Conservation (phyloP, 1,284 basidiomycete genomes). For the Heterobasidion parviporum region DNA sequence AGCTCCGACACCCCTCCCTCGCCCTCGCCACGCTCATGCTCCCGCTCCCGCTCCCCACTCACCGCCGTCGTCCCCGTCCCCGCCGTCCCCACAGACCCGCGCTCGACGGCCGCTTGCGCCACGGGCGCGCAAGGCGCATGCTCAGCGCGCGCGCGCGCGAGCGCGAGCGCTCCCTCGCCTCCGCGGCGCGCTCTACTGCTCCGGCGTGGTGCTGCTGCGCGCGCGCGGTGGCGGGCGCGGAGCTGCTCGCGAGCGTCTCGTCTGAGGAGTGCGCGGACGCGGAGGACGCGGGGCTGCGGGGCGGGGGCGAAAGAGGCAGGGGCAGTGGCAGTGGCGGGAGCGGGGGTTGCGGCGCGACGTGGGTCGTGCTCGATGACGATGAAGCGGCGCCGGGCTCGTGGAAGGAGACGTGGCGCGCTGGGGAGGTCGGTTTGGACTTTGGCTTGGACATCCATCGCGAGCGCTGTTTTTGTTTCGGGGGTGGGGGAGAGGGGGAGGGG, state of each 20-base stretch:
- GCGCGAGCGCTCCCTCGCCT: neutral
- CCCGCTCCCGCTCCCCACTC: too few species aligned
- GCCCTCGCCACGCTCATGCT: too few species aligned
- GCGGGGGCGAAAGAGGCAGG: constrained; percentile 4
- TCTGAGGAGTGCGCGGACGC: neutral
- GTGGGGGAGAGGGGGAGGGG: neutral
- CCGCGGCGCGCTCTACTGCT: too few species aligned
- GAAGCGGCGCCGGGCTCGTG: neutral
- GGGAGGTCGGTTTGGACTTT: neutral
- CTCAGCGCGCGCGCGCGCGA: neutral
- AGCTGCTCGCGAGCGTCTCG: neutral
- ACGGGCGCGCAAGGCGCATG: neutral
- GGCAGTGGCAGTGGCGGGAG: neutral
- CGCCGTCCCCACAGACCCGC: too few species aligned
- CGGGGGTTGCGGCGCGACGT: neutral
- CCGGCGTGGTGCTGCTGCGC: neutral
- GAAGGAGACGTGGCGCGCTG: constrained; percentile 8
- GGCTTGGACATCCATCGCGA: neutral
- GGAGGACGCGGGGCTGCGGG: neutral
- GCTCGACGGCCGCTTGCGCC: neutral
- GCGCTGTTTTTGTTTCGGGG: neutral
- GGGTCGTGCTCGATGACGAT: neutral
- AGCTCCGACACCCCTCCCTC: neutral
- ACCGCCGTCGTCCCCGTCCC: neutral
- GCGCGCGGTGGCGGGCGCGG: neutral